Evolutionary conservation across 148 eudicot species (phyloP).

Genomic region (Fagopyrum homotropicum): DNA sequence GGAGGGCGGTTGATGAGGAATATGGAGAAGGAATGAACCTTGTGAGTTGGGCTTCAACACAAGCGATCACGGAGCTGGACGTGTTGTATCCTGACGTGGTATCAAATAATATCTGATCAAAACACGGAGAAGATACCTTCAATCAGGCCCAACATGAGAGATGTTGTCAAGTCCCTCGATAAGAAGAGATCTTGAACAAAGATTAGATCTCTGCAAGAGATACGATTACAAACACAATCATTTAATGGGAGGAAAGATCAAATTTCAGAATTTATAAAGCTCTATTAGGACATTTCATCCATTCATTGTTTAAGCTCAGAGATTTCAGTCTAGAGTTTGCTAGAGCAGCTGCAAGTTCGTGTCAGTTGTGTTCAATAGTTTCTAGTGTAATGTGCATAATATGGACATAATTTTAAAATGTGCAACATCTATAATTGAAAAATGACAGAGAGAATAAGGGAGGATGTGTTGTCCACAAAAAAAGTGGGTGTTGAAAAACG

Average conservation of each 20-base stretch:
- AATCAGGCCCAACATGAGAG: conserved; percentile 76
- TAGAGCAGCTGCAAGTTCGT: not conserved
- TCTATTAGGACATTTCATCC: not conserved
- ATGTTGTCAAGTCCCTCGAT: conserved; percentile 74
- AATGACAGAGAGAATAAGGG: not conserved
- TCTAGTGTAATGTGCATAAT: not conserved
- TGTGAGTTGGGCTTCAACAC: conserved; percentile 42
- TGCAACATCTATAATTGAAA: not conserved
- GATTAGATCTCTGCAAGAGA: not conserved
- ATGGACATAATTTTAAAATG: not conserved
- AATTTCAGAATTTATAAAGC: too few relatives aligned
- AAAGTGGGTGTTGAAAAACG: not conserved
- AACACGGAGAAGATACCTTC: conserved; percentile 66
- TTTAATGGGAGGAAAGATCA: not conserved
- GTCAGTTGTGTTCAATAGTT: not conserved
- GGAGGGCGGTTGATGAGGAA: conserved; percentile 51
- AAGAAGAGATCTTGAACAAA: not conserved
- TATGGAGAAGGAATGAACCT: conserved; percentile 81
- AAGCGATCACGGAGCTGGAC: not conserved
- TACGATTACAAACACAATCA: not conserved
- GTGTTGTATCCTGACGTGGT: conserved; percentile 1
- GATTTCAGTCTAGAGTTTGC: not conserved
- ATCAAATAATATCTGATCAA: conserved; percentile 20
- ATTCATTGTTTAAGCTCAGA: not conserved
- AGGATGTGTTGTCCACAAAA: not conserved